These are phyloP conservation scores for Taphrina betulina DNA, from an alignment of 1,139 yeast genomes.

Conservation along the genomic window DNA sequence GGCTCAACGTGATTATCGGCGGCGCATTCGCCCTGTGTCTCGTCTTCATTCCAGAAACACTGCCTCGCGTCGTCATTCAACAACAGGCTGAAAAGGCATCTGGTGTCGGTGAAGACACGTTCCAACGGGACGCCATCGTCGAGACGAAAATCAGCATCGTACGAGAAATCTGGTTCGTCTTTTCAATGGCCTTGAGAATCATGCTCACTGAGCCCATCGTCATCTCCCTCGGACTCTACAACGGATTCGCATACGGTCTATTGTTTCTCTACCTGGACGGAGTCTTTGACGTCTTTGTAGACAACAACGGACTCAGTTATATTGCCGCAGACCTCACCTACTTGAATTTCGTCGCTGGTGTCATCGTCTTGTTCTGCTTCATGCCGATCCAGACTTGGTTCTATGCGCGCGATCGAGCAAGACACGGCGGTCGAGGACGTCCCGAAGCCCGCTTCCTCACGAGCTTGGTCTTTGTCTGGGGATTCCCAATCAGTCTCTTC, in stretches of 20 bases:
- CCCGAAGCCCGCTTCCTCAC: slow-evolving; percentile 34
- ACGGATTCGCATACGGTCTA: slow-evolving; percentile 81
- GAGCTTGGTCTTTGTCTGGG: slow-evolving; percentile 25
- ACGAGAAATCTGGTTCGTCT: slow-evolving; percentile 20
- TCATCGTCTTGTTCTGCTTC: slow-evolving; percentile 23
- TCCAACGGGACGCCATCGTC: neutral
- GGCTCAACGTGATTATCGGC: slow-evolving; percentile 58
- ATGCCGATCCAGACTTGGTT: slow-evolving; percentile 41
- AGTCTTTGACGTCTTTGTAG: slow-evolving; percentile 29
- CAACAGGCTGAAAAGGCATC: neutral
- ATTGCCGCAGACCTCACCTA: slow-evolving; percentile 31
- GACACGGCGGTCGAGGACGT: slow-evolving; percentile 28
- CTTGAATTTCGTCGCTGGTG: slow-evolving; percentile 32
- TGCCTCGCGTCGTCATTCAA: slow-evolving; percentile 29
- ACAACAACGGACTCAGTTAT: slow-evolving; percentile 30
- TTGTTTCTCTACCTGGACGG: slow-evolving; percentile 47
- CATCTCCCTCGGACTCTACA: slow-evolving; percentile 76
- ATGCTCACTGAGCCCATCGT: slow-evolving; percentile 76
- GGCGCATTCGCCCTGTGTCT: slow-evolving; percentile 51
- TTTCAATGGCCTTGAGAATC: slow-evolving; percentile 55
- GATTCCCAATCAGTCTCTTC: slow-evolving; percentile 34
- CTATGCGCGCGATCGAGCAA: slow-evolving; percentile 19
- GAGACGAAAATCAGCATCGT: slow-evolving; percentile 12
- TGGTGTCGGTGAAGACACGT: neutral
- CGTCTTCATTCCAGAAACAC: slow-evolving; percentile 38